Conservation (phyloP, 2,329 filamentous ascomycete genomes). For the Phaeosphaeria sp. region DNA sequence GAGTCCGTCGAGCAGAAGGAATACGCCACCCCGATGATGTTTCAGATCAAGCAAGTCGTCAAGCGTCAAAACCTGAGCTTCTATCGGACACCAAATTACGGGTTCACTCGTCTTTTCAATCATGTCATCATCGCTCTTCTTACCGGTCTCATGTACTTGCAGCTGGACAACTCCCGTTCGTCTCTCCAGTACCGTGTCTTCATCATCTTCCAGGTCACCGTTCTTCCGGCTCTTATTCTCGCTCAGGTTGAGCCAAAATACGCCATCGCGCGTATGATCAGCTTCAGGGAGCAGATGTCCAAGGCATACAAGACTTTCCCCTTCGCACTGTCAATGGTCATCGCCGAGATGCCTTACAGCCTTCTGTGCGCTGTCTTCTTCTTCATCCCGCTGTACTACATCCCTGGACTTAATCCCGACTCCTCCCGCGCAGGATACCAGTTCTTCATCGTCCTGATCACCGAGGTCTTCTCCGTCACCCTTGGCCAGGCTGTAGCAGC, state of each 20-base stretch:
- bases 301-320: conserved; percentile 86
- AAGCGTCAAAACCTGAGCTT: conserved; percentile 77
- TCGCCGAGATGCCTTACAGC: conserved; percentile 85
- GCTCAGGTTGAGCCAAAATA: conserved; percentile 86
- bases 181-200: conserved; percentile 88
- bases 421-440: conserved; percentile 79
- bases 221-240: conserved; percentile 82
- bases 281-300: conserved; percentile 83
- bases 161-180: conserved; percentile 76
- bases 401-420: conserved; percentile 73
- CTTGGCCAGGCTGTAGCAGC: conserved; percentile 76
- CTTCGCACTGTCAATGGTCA: conserved; percentile 78
- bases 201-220: conserved; percentile 87
- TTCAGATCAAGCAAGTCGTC: conserved; percentile 80
- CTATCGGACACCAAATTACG: conserved; percentile 88
- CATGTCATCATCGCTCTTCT: conserved; percentile 80
- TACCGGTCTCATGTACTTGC: conserved; percentile 79
- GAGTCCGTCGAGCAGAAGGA: conserved; percentile 68
- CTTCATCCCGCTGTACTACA: conserved; percentile 85
- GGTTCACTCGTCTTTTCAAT: conserved; percentile 86
- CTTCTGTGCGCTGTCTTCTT: conserved; percentile 80
- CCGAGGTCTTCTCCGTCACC: conserved; percentile 83
- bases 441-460: conserved; percentile 84
- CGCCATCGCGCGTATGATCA: conserved; percentile 78
- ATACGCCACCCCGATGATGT: conserved; percentile 79